Evolutionary conservation across 768 basidiomycete genomes (phyloP).

Genomic region (Phaeotremella fagi): DNA sequence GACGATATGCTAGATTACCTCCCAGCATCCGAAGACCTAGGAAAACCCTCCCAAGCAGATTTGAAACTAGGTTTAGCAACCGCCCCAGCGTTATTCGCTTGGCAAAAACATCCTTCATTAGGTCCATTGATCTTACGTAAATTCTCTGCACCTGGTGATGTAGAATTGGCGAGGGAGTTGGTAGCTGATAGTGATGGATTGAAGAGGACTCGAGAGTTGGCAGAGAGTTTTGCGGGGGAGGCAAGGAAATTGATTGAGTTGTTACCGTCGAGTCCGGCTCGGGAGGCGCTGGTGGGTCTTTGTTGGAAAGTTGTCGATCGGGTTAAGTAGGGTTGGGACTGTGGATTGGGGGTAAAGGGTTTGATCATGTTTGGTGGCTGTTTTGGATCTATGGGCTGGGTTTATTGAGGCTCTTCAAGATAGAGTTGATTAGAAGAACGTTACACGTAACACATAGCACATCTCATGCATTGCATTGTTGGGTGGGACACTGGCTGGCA

Average conservation of each 20-base stretch:
- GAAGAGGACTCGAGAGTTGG: constrained; percentile 71
- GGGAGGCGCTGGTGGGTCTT: constrained; percentile 66
- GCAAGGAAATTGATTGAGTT: constrained; percentile 64
- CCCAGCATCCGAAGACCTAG: constrained; percentile 65
- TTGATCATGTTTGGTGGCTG: background rate
- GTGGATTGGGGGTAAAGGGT: background rate
- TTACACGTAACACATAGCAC: background rate
- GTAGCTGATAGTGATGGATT: constrained; percentile 69
- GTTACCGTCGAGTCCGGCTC: constrained; percentile 77
- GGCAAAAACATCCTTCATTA: constrained; percentile 69
- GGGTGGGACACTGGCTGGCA: no score
- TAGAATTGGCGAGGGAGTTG: constrained; percentile 64
- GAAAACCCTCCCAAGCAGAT: constrained; percentile 81
- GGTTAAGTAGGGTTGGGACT: constrained; percentile 26
- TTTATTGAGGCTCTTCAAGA: background rate
- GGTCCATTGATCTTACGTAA: constrained; percentile 71
- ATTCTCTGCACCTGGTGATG: constrained; percentile 72
- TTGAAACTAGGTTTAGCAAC: constrained; percentile 77
- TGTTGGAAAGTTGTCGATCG: constrained; percentile 59
- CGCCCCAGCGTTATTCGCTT: constrained; percentile 78
- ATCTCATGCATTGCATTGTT: constrained; percentile 1
- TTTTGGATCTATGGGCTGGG: background rate
- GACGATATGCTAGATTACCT: constrained; percentile 95
- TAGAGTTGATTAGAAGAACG: background rate
- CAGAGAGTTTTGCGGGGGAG: constrained; percentile 66